Base-by-base conservation (phyloP, 2,329 filamentous ascomycete genomes). In the Colletotrichum eleusines region DNA sequence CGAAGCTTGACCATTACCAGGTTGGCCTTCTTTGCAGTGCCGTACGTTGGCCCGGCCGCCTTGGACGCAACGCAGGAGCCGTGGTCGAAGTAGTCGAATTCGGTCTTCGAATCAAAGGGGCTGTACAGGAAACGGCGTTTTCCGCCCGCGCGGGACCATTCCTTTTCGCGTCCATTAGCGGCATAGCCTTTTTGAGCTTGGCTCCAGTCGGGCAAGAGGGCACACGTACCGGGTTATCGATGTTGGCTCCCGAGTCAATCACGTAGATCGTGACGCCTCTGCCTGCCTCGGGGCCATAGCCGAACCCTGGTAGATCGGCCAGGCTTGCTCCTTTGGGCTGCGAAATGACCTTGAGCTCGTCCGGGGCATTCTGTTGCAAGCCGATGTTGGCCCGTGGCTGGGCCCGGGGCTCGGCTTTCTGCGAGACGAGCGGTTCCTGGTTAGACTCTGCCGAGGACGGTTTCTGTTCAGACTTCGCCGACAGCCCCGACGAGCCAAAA, bases 41-140 rank as follows among this genome's bases (percentile, higher is more conserved):
- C 62, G 8, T 60, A 66, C 6, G 20, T 11, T 0, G 66, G 66
- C 2, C 66, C 66, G 6, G 46, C 31, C n/a, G 55, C 46, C 23
- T 69, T 69, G 9, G 66, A 69, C 5, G 66, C 66, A 9, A 69
- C 66, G 7, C 66, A 69, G 1, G 66, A 33, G 48, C 66, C 66
- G 23, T 66, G 66, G 12, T 55, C 40, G 14, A 35, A 3, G 4
- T 23, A 18, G 31, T 65, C 61, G 1, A 31, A 33, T 54, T 55
- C 48, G 1, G 31, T 20, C 1, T 26, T 16, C 1, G 2, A 6
- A 18, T 31, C 54, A 1, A 20, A 31, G 3, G 61, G 46, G 28
- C 31, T 18, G 12, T 60, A 69, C 23, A 69, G n/a, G 12, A 60
- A 65, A 1, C 16, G 5, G 18, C 60, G 65, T 0, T 18, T 59